phyloP scores from a whole-genome alignment of 2,329 filamentous ascomycete species.

The Iodosphaeria phyllophila region DNA sequence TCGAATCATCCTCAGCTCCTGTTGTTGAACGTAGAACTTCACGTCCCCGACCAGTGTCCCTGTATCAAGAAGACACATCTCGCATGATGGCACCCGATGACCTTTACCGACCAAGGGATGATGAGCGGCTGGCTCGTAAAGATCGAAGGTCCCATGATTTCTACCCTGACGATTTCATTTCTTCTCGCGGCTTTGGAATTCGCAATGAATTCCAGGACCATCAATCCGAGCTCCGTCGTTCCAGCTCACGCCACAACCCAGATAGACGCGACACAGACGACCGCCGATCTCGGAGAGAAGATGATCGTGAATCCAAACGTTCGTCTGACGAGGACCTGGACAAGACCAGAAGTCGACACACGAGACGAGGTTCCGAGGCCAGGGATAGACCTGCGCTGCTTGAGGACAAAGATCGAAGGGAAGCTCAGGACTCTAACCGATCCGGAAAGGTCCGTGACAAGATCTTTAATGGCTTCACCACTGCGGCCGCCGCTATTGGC shows the following conservation, averaged over 20 bases:
- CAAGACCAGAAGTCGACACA: slow-evolving; percentile 8
- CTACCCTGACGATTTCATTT: slow-evolving; percentile 27
- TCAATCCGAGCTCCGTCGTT: slow-evolving; percentile 11
- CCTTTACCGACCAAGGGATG: slow-evolving; percentile 27
- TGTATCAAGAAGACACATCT: slow-evolving; percentile 30
- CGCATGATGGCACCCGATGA: slow-evolving; percentile 26
- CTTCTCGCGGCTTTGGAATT: slow-evolving; percentile 31
- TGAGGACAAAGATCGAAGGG: slow-evolving; percentile 11
- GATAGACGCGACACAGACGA: slow-evolving; percentile 22
- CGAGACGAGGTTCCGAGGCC: slow-evolving; percentile 7
- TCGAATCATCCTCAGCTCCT: slow-evolving; percentile 17
- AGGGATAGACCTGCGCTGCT: slow-evolving; percentile 6
- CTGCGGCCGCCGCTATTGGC: slow-evolving; percentile 28
- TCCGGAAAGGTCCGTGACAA: slow-evolving; percentile 25
- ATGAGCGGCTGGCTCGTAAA: slow-evolving; percentile 23
- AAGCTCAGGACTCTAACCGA: slow-evolving; percentile 13
- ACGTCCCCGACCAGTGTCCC: slow-evolving; percentile 27
- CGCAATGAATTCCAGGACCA: slow-evolving; percentile 21
- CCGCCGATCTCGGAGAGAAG: slow-evolving; percentile 18
- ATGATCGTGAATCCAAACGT: slow-evolving; percentile 12
- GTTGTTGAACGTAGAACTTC: slow-evolving; percentile 12
- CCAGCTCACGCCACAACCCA: too few species aligned
- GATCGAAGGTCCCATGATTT: slow-evolving; percentile 21
- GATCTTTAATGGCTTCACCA: slow-evolving; percentile 25
- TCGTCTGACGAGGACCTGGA: slow-evolving; percentile 12